These are phyloP conservation scores for Gyrodon lividus DNA, from an alignment of 768 basidiomycete genomes.

Conservation along the genomic window DNA sequence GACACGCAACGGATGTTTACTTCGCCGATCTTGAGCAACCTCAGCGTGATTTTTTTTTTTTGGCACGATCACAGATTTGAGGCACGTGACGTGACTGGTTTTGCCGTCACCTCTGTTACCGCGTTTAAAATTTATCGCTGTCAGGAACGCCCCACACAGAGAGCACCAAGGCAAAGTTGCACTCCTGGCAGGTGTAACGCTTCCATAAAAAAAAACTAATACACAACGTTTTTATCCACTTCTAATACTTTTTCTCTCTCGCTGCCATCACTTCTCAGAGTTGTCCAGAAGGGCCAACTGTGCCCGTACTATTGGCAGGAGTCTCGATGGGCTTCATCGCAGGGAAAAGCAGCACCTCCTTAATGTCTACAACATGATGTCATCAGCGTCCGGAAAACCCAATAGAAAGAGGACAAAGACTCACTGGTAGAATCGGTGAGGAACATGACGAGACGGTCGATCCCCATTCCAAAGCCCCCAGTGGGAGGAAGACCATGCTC, in stretches of 20 bases:
- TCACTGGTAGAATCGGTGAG: slow-evolving; percentile 91
- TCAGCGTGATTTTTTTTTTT: no score
- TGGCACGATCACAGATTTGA: no score
- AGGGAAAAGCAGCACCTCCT: slow-evolving; percentile 95
- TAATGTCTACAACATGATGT: slow-evolving; percentile 64
- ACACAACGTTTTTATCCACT: no score
- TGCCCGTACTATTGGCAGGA: slow-evolving; percentile 33
- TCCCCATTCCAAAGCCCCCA: slow-evolving; percentile 95
- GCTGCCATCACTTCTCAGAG: slow-evolving; percentile 11
- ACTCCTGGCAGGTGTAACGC: no score
- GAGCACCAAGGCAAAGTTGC: no score
- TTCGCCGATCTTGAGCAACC: background rate
- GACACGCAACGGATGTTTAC: background rate
- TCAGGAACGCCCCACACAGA: no score
- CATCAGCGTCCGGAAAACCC: slow-evolving; percentile 2
- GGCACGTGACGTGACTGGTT: no score
- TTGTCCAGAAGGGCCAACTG: slow-evolving; percentile 29
- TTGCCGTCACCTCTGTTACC: no score
- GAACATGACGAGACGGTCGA: slow-evolving; percentile 98
- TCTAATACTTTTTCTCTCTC: slow-evolving; percentile 11
- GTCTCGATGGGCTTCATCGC: slow-evolving; percentile 89
- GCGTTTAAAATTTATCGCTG: no score
- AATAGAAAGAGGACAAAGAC: slow-evolving; percentile 20
- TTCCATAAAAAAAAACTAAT: no score
- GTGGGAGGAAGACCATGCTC: slow-evolving; percentile 98